Percentiles rank a stretch among this genome's conserved stretches.
Evolutionary conservation across 441 rosid species (phyloP).

Genomic region (Erodium texanum): DNA sequence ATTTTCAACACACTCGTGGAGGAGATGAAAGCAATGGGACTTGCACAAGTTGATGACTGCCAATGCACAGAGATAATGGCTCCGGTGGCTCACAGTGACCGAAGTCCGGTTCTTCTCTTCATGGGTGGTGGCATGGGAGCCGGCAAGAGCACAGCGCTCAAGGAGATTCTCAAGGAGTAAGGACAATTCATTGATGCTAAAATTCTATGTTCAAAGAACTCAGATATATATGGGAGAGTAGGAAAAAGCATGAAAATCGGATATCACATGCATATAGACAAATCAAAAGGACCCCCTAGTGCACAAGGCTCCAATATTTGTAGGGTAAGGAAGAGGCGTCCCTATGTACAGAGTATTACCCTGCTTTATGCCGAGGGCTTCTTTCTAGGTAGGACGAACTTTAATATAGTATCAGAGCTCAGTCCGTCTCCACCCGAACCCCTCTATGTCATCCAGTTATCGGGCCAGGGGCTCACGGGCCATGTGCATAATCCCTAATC

Average conservation of each 20-base stretch:
- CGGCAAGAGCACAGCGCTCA: slow-evolving; percentile 86
- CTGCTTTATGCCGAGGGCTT: no score
- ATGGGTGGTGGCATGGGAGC: slow-evolving; percentile 99
- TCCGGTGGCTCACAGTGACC: slow-evolving; percentile 54
- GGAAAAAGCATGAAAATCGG: no score
- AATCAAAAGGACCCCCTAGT: no score
- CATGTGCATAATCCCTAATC: no score
- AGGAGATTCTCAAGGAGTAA: slow-evolving; percentile 66
- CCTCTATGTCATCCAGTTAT: no score
- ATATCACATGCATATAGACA: not conserved
- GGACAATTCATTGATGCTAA: not conserved
- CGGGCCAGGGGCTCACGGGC: no score
- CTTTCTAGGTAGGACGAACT: no score
- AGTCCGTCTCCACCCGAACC: no score
- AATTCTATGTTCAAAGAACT: not conserved
- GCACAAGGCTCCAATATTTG: no score
- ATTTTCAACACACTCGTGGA: slow-evolving; percentile 57
- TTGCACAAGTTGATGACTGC: slow-evolving; percentile 20
- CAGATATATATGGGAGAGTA: not conserved
- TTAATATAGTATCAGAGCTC: no score
- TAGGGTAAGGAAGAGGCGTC: no score
- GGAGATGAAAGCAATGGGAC: slow-evolving; percentile 57
- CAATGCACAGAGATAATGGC: slow-evolving; percentile 59
- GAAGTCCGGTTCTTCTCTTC: slow-evolving; percentile 76
- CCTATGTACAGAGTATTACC: no score